Base-by-base conservation (phyloP, 345 rosid genomes). In the Hibiscus syriacus region DNA sequence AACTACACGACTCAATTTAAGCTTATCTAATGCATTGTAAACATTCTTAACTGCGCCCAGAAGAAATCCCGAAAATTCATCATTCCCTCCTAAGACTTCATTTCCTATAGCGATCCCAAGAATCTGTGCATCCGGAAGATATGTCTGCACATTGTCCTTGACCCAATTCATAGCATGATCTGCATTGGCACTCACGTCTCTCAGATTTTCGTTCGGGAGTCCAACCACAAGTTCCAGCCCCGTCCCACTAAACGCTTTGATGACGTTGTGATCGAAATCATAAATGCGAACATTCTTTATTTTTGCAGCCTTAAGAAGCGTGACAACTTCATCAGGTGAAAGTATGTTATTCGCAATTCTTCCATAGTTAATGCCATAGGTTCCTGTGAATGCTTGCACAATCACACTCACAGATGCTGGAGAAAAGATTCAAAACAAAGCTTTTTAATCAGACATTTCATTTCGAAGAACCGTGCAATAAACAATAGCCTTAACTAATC, bases 341-440 rank as follows among this genome's bases (percentile, higher is more conserved):
- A 91, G 99, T 2, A 94, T 86, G 80, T 94, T 91, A 82, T 94
- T 89, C 7, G 99, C 99, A 43, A 94, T 55, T 75, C 97, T 85
- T 72, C 99, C 99, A 72, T 94, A 94, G 60, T 94, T 94, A 80
- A 94, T 89, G 61, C 99, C 99, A 63, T 91, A 94, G 10, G 98
- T 85, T 64, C 99, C 98, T 0, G 83, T 82, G 72, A 94, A 91
- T 54, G 87, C 89, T 71, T 81, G 79, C 29, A 65, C 83, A 0
- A 79, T 71, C 62, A 65, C 83, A 1, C 78, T 71, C 56, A 52
- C 13, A 26, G 79, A 72, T 50, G 70, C 98, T 86, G 85, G 23
- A 70, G 12, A 36, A 68, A 65, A 64, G 38, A 48, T 12, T 12
- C n/a, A 50, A 5, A 68, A 36, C 7, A 30, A 49, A 49, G 32